A percentile compares a stretch with the other conserved stretches of the same genome.
Evolutionary conservation across 73 alveolate species (phyloP).

Genomic region (Durusdinium trenchii): DNA sequence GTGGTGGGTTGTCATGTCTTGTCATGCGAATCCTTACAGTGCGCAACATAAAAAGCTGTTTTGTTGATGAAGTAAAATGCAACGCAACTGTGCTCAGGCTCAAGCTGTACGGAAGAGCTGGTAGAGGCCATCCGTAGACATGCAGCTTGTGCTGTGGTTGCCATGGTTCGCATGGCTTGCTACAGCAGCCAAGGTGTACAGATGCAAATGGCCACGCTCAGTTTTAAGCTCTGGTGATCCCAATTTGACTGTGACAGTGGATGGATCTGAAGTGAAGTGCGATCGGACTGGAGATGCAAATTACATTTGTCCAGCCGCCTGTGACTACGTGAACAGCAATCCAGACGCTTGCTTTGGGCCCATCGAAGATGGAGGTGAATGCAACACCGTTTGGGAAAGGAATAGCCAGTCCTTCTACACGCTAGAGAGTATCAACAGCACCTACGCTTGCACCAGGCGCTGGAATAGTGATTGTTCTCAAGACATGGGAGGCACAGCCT

Average conservation of each 20-base stretch:
- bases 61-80: too few relatives aligned
- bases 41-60: too few relatives aligned
- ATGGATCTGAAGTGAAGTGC: slow-evolving; percentile 36
- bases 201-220: slow-evolving; percentile 65
- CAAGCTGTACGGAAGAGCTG: too few relatives aligned
- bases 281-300: slow-evolving; percentile 45
- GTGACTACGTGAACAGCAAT: slow-evolving; percentile 39
- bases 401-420: slow-evolving; percentile 37
- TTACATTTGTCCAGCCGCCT: slow-evolving; percentile 41
- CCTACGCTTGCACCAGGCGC: slow-evolving; percentile 27
- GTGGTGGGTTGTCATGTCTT: too few relatives aligned
- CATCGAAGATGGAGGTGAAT: slow-evolving; percentile 67
- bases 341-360: slow-evolving; percentile 38
- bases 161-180: neutral
- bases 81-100: too few relatives aligned
- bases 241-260: slow-evolving; percentile 43
- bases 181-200: slow-evolving; percentile 32
- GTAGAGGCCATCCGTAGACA: slow-evolving; percentile 11
- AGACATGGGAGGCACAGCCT: slow-evolving; percentile 62
- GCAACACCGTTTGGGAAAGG: slow-evolving; percentile 74
- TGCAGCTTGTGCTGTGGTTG: neutral
- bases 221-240: slow-evolving; percentile 76
- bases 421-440: neutral
- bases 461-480: slow-evolving; percentile 54
- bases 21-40: too few relatives aligned